phyloP scores from a whole-genome alignment of 345 rosid species.

The Dovyalis caffra region DNA sequence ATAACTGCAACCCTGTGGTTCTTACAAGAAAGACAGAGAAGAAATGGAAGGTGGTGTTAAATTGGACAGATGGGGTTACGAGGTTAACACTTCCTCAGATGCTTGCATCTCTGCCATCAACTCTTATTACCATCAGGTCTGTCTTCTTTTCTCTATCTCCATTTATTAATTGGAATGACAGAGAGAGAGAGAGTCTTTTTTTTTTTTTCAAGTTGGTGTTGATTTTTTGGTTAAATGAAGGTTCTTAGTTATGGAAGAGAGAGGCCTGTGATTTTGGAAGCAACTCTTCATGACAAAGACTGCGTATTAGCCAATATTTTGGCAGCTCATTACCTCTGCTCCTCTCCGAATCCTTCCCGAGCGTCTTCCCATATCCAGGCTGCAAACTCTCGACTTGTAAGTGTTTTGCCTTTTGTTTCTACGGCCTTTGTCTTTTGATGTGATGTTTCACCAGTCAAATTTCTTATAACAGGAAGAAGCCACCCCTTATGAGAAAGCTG shows the following conservation, averaged over 20 bases:
- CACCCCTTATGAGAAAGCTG: conserved; percentile 70
- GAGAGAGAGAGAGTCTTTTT: too few species aligned
- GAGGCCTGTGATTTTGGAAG: conserved; percentile 63
- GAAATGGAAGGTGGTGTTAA: conserved; percentile 47
- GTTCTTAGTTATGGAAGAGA: conserved; percentile 68
- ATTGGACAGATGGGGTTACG: conserved; percentile 77
- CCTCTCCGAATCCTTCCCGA: conserved; percentile 44
- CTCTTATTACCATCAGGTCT: conserved; percentile 69
- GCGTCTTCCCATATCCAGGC: conserved; percentile 43
- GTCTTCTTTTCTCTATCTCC: neutral
- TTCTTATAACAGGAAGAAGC: conserved; percentile 55
- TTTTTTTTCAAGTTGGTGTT: neutral
- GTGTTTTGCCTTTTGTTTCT: conserved; percentile 14
- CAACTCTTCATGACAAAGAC: conserved; percentile 52
- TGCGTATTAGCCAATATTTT: conserved; percentile 76
- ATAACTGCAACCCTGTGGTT: too few species aligned
- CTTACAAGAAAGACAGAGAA: neutral
- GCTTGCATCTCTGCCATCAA: conserved; percentile 66
- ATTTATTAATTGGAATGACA: neutral
- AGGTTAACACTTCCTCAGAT: conserved; percentile 60
- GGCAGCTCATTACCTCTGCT: conserved; percentile 69
- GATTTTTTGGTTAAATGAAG: conserved; percentile 29
- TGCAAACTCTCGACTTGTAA: conserved; percentile 59
- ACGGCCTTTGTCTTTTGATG: neutral
- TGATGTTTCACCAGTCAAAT: neutral